Base-by-base conservation (phyloP, 1,139 yeast species). In the Geotrichum bryndzae region DNA sequence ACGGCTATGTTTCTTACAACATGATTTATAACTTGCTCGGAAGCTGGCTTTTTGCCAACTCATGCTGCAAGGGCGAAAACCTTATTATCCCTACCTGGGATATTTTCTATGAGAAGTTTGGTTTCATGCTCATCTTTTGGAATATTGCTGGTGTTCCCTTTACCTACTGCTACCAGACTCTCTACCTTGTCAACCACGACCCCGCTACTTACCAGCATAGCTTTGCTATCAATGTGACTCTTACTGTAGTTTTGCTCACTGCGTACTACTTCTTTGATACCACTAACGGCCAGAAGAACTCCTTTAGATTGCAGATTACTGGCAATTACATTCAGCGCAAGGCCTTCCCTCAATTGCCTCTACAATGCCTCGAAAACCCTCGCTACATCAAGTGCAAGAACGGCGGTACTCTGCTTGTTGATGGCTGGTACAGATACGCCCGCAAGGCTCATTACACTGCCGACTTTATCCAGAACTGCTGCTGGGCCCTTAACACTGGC, bases 131-230 rank as follows among this genome's bases (percentile, higher is more conserved):
- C 68, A 85, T 92, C 69, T 94, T 94, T 81, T 94, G 99, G 99
- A 94, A 94, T 79, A 90, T 94, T 76, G 97, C 98, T 50, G 99
- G 99, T 70, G 99, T 94, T 52, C 99, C 99, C 59, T 94, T 86
- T 84, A 94, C 98, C 57, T 94, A 94, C 79, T 90, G 97, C 77
- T 97, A 91, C 74, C 88, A 96, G 75, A 89, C 96, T 11, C 80
- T 94, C 69, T 94, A 78, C 79, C 77, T 94, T 71, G 86, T 85
- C 67, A 86, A 85, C 78, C 96, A 89, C 75, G 83, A 89, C 64
- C 98, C 98, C 56, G 69, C 79, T 45, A 96, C 88, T 72, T 94
- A 94, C 78, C 75, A 80, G 62, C 86, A 94, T 88, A 82, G 94
- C 10, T 73, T 80, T 45, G 65, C 70, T 33, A 89, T 87, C 80